Evolutionary conservation across 208 protist genomes (phyloP), one percentile per base, ranked within the genome.

Genomic region (Crithidia fasciculata): DNA sequence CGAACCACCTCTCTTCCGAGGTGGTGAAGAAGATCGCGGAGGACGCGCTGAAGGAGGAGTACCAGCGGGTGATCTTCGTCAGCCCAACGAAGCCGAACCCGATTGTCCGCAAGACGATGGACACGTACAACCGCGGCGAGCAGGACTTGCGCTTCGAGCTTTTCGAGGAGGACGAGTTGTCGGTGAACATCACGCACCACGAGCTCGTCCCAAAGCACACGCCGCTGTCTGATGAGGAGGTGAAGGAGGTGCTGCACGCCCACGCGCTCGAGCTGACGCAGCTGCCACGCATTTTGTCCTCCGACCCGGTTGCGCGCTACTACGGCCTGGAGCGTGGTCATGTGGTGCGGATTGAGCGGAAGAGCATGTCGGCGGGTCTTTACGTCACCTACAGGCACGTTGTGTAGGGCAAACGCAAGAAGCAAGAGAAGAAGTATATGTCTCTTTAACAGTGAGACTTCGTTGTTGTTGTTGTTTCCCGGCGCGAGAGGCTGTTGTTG

Each of bases 371-470:
- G 3, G 98, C 98, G 0, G 98, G 98, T 28, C 79, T 96, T 37
- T 99, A 99, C 87, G 95, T 99, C n/a, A 99, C 98, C 12, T 99
- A 99, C 83, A 87, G 98, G 37, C 88, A 99, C 68, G 97, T 99
- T 19, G 81, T 98, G 16, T 99, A 85, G 85, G 18, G 15, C 28
- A 1, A 28, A 28, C 28, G 28, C 28, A 28, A 75, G 2, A 12
- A 28, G 60, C 37, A 50, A 59, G 74, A 39, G 5, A 49, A 61
- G 43, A 49, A 13, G 45, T 8, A 49, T 49, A 15, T 2, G 12
- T 55, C 16, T 55, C 6, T 55, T 7, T 55, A 2, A 19, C n/a
- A 18, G 50, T 5, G 15, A 8, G 28, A 1, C 28, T 28, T 28
- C 0, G 28, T 28, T 28, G 0, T 28, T 28, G 0, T 28, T 28